Conservation (phyloP, 148 eudicot genomes). For the Simmondsia chinensis region DNA sequence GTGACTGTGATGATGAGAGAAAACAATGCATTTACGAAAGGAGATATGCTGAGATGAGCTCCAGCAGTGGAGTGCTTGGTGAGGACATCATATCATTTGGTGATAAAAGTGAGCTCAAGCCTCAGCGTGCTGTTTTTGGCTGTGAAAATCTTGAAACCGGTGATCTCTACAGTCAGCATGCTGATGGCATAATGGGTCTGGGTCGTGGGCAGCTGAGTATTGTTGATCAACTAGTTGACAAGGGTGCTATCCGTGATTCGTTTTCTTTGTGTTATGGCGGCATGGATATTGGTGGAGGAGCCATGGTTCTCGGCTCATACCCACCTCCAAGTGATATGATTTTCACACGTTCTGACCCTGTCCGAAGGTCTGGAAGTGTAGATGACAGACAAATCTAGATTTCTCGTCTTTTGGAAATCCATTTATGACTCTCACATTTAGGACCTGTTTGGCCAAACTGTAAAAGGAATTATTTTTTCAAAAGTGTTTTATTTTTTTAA, state of each 20-base stretch:
- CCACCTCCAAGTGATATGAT: slow-evolving; percentile 68
- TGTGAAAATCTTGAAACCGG: slow-evolving; percentile 95
- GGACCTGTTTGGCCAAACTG: too few species aligned
- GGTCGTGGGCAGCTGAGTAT: slow-evolving; percentile 88
- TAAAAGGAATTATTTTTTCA: too few species aligned
- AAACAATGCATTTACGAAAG: slow-evolving; percentile 71
- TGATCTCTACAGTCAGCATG: slow-evolving; percentile 78
- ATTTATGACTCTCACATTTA: too few species aligned
- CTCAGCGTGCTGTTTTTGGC: slow-evolving; percentile 86
- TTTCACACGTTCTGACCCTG: slow-evolving; percentile 68
- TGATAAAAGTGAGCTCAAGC: slow-evolving; percentile 65
- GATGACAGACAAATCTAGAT: slow-evolving; percentile 30
- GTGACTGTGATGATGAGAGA: slow-evolving; percentile 51
- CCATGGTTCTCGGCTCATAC: slow-evolving; percentile 94
- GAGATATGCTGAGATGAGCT: slow-evolving; percentile 95
- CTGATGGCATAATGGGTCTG: slow-evolving; percentile 98
- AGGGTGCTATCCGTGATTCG: slow-evolving; percentile 65
- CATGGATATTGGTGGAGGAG: slow-evolving; percentile 90
- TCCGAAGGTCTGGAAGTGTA: slow-evolving; percentile 50
- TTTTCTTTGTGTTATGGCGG: slow-evolving; percentile 97
- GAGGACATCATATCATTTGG: slow-evolving; percentile 88
- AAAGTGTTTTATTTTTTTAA: too few species aligned
- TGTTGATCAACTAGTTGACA: slow-evolving; percentile 89
- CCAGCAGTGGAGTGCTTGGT: slow-evolving; percentile 91
- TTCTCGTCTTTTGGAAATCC: slow-evolving; percentile 79